Base-by-base conservation (phyloP, 1,139 yeast genomes). In the Protomyces gravidus region DNA sequence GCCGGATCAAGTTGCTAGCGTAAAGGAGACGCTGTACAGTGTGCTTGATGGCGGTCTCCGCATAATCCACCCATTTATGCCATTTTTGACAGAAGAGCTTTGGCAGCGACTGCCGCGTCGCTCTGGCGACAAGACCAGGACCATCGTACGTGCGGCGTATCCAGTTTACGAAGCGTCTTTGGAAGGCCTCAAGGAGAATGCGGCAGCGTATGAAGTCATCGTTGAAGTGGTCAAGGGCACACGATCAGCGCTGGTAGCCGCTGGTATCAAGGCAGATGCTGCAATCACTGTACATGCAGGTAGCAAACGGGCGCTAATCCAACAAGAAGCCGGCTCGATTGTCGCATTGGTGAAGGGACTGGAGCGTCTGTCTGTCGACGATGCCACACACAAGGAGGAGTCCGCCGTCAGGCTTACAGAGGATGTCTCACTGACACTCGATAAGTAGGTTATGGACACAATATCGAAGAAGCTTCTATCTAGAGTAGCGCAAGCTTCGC, bases 101-200 rank as follows among this genome's bases (percentile, higher is more conserved):
- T 92, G 97, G 97, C 98, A 92, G 77, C 88, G 97, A 76, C 78
- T 92, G 70, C 97, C 98, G 67, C 85, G 88, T 70, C 84, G 97
- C 71, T 81, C 82, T 21, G 77, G 83, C 59, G 96, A 88, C 69
- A 73, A 73, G 17, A 77, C 87, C 25, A 76, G 75, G 55, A 81
- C 96, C n/a, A 88, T 92, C 70, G 83, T 83, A 61, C 81, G 82
- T 70, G 95, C 97, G 50, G 69, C 78, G 59, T 92, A 84, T 76
- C 98, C 98, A 62, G 80, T 75, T 61, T 86, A 78, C 73, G 76
- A 76, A 60, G 68, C 76, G 55, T 80, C 80, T 63, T 86, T 81
- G 66, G 42, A 19, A 5, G 9, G 7, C 21, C 21, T 36, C 11
- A 17, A 19, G 1, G 58, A 53, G 32, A n/a, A 17, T 11, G 83